Evolutionary conservation across 2,329 filamentous ascomycete genomes (phyloP), one percentile per base, ranked within the genome.

Genomic region (Aspergillus novofumigatus): DNA sequence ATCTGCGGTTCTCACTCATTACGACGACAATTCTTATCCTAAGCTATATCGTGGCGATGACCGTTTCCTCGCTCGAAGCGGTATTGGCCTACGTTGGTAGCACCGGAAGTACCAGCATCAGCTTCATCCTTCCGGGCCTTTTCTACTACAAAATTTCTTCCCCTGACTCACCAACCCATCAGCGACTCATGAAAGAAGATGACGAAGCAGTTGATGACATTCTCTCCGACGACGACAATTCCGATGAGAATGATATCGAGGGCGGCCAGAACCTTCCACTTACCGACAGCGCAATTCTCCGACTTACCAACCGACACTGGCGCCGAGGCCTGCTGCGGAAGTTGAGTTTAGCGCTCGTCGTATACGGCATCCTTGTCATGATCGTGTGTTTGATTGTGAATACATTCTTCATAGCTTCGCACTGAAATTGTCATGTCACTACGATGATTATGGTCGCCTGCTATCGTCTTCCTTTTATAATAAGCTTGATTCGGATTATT

Each of bases 91-190:
- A 97, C 65, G 94, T 99, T 10, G 94, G 94, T 41, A 92, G 89
- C 66, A 99, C 94, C 0, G 94, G 94, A 53, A 93, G 89, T 52
- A 99, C 94, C 0, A 91, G 91, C 59, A 99, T 99, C 67, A 96
- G 91, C 60, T 99, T 99, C 72, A 97, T 99, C 63, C 82, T 99
- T 0, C 94, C 94, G 0, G 94, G 94, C 0, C 77, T 99, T 3
- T 99, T 99, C 74, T 99, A 97, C 75, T 99, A 97, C 78, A 97
- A 97, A 76, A 97, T 99, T 59, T 95, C 91, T 11, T 86, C 91
- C 25, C 94, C 94, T 0, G 89, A 96, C 55, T 93, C 90, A 48
- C 83, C 87, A 28, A 86, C 93, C 61, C 92, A 97, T 66, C 93
- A 96, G 71, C 85, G 89, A 14, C 79, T 97, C 9, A 80, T 91